Conservation (phyloP, 139 green algal species). For the Volvox reticuliferus region DNA sequence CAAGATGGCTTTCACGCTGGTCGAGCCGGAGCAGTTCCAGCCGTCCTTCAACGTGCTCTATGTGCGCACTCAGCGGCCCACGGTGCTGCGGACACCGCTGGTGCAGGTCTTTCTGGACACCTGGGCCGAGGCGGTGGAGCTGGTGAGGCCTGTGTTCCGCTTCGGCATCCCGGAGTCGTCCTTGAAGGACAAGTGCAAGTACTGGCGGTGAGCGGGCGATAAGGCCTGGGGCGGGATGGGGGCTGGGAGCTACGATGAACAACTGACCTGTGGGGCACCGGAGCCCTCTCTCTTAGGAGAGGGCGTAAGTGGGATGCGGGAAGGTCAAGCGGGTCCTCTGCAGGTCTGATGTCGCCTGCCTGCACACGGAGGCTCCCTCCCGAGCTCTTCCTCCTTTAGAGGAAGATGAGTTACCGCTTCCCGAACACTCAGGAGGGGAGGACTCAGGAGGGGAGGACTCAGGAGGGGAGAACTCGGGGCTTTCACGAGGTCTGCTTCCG, state of each 20-base stretch:
- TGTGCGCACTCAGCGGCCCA: conserved; percentile 50
- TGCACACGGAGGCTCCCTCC: too few species aligned
- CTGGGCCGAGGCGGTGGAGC: conserved; percentile 53
- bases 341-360: too few species aligned
- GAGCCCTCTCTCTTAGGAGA: too few species aligned
- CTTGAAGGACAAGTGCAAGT: conserved; percentile 53
- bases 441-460: too few species aligned
- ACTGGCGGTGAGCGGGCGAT: background rate
- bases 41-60: conserved; percentile 65
- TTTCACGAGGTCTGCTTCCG: background rate
- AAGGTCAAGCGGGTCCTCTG: too few species aligned
- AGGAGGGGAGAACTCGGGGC: too few species aligned
- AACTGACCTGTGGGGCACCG: too few species aligned
- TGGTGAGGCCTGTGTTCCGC: conserved; percentile 51
- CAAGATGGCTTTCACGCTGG: conserved; percentile 15
- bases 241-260: too few species aligned
- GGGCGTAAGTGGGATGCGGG: too few species aligned
- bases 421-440: too few species aligned
- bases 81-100: conserved; percentile 39
- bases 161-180: conserved; percentile 61
- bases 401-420: too few species aligned
- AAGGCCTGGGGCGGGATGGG: background rate
- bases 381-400: too few species aligned
- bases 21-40: conserved; percentile 41
- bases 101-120: conserved; percentile 40